Base-by-base conservation (phyloP, 1,284 basidiomycete species). In the Heimioporus punctisporus region DNA sequence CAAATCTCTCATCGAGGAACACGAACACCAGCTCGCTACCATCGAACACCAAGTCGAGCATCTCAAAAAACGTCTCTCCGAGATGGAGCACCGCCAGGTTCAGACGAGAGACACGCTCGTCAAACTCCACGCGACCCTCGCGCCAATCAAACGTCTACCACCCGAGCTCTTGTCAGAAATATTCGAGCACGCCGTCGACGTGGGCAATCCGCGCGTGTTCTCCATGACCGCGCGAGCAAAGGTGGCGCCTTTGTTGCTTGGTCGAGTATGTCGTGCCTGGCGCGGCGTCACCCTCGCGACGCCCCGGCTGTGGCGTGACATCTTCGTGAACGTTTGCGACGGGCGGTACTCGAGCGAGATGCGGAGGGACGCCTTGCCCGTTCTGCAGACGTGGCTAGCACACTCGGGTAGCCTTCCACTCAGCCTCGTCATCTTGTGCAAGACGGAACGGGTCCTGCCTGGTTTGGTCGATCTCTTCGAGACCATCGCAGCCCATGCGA, bases 141-240 rank as follows among this genome's bases (percentile, higher is more conserved):
- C 66, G 14, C 66, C 65, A 19, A 63, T 70, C 54, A 61, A 57
- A 40, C 63, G 65, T 28, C 31, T 67, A 28, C 68, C 66, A 2
- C 62, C 66, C 5, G 65, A 67, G 40, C 49, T 70, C 21, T 43
- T 67, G 17, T 63, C 65, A n/a, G 57, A 63, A 37, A 61, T 67
- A 23, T 69, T 67, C n/a, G 62, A 63, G 49, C 50, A 43, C 15
- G 65, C 62, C 46, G 51, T 66, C 28, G 53, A 60, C 14, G n/a
- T 8, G 3, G 25, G 40, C 10, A 11, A 31, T 5, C 19, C 46
- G 1, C 25, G 24, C 14, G 19, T 48, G 14, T 51, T 59, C n/a
- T 28, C 56, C 5, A 28, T 27, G 24, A 34, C 34, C 2, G 24
- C 48, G 21, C 53, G 57, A n/a, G 26, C 12, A 43, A 58, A 27